Evolutionary conservation across 2,329 filamentous ascomycete species (phyloP).

Genomic region (Tricladium varicosporioides): DNA sequence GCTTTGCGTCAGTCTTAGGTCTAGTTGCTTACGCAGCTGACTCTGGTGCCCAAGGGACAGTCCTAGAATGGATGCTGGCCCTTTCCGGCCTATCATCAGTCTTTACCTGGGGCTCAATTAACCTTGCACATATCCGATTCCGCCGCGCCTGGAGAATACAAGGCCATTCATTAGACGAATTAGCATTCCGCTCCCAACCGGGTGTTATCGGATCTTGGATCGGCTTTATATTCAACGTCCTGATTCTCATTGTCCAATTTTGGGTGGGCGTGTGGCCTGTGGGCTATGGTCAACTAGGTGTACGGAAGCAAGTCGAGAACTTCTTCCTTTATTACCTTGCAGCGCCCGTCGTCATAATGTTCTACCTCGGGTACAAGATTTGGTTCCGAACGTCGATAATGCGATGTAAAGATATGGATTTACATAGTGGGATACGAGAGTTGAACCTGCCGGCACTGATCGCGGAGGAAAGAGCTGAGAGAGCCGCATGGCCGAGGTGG

Average conservation of each 20-base stretch:
- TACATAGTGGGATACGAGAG: conserved; percentile 81
- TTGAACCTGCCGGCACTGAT: conserved; percentile 78
- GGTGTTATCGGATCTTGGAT: conserved; percentile 79
- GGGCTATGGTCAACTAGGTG: conserved; percentile 46
- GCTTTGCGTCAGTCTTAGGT: conserved; percentile 64
- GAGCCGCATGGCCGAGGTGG: conserved; percentile 69
- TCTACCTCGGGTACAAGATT: conserved; percentile 75
- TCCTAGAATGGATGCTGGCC: conserved; percentile 78
- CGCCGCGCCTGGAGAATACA: conserved; percentile 71
- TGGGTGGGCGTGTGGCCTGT: conserved; percentile 83
- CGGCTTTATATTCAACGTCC: conserved; percentile 70
- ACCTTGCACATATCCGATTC: conserved; percentile 90
- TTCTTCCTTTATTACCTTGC: conserved; percentile 77
- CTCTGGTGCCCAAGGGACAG: conserved; percentile 48
- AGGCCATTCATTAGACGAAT: conserved; percentile 69
- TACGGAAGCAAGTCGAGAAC: conserved; percentile 50
- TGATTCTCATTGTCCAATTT: conserved; percentile 81
- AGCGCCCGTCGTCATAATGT: conserved; percentile 63
- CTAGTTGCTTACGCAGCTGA: conserved; percentile 77
- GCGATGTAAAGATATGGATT: conserved; percentile 72
- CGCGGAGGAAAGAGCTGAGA: conserved; percentile 76
- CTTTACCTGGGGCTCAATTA: conserved; percentile 83
- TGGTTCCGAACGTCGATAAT: conserved; percentile 69
- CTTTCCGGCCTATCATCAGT: conserved; percentile 71
- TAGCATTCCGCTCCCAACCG: conserved; percentile 78